Evolutionary conservation across 129 eudicot species (phyloP), one percentile per base, ranked within the genome.

Genomic region (Centrapalus pauciflorus): DNA sequence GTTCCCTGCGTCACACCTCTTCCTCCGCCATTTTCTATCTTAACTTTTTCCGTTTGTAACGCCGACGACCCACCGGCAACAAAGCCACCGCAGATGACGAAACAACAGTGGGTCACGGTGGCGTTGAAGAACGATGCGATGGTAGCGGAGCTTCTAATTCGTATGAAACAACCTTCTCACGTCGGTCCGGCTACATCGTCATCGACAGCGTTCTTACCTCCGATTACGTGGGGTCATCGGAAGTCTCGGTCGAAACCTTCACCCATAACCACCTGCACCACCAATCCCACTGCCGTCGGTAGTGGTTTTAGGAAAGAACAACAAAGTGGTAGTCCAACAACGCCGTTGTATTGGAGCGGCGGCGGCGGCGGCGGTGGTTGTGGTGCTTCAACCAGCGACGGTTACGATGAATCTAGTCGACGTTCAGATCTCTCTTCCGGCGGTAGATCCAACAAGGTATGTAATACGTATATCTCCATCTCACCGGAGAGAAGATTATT

Each of bases 361-460:
- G 74, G 29, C 64, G 72, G 30, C 34, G 72, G 50, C 25, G 35
- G 37, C 11, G 49, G 19, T 7, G 50, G 50, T 0, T 17, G 50
- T 0, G 54, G 54, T 48, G 56, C 67, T 72, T 60, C 83, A 7
- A 61, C 78, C 48, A 74, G 77, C 62, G 88, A 71, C 34, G 79
- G 75, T 34, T 66, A 55, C 41, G 88, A 83, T 4, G 72, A 69
- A 17, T 63, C 77, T 33, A 58, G 64, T 72, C 77, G 77, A 5
- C 76, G 61, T 54, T 72, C 73, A 66, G 76, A 70, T 75, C 81
- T 27, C 30, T 76, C 83, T 16, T 62, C 73, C 65, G 73, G 67
- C 67, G 67, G 70, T 79, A 85, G 86, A 85, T 81, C 90, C 74
- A 55, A 5, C 49, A 85, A 81, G 90, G 90, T 84, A 48, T 60